Evolutionary conservation across 148 eudicot genomes (phyloP).

Genomic region (Chenopodium berlandieri): DNA sequence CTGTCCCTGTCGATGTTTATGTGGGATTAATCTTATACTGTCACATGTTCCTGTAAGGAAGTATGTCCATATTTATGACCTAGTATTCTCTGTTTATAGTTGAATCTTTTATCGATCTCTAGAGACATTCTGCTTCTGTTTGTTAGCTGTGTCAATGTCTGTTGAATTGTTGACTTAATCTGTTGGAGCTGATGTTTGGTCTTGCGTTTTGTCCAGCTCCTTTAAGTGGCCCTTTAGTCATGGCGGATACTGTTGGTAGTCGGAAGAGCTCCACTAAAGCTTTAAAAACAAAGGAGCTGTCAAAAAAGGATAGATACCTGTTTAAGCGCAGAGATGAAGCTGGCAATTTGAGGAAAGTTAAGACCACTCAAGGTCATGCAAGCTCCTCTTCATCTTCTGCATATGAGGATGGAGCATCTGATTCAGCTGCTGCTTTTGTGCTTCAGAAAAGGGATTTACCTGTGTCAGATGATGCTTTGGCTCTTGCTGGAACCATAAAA

Average conservation of each 20-base stretch:
- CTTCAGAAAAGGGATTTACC: slow-evolving; percentile 50
- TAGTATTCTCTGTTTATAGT: background rate
- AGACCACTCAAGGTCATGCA: slow-evolving; percentile 27
- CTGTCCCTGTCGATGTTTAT: background rate
- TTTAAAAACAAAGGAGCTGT: slow-evolving; percentile 49
- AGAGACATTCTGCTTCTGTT: background rate
- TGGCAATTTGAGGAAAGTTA: slow-evolving; percentile 24
- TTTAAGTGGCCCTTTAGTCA: slow-evolving; percentile 70
- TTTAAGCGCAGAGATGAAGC: slow-evolving; percentile 73
- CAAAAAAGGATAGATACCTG: slow-evolving; percentile 66
- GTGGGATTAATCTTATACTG: background rate
- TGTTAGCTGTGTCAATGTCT: background rate
- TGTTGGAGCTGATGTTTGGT: slow-evolving; percentile 19
- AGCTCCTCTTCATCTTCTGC: slow-evolving; percentile 39
- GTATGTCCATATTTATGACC: background rate
- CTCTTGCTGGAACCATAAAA: slow-evolving; percentile 19
- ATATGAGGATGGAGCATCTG: slow-evolving; percentile 34
- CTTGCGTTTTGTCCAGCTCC: slow-evolving; percentile 55
- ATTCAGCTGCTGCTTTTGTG: slow-evolving; percentile 37
- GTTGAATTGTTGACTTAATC: slow-evolving; percentile 12
- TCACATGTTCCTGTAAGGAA: background rate
- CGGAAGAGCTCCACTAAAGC: slow-evolving; percentile 50
- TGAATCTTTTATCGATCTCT: background rate
- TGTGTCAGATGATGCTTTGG: slow-evolving; percentile 17
- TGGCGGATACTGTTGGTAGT: slow-evolving; percentile 69